Conservation (phyloP, 495 filamentous ascomycete genomes). For the Copromyces sp. region DNA sequence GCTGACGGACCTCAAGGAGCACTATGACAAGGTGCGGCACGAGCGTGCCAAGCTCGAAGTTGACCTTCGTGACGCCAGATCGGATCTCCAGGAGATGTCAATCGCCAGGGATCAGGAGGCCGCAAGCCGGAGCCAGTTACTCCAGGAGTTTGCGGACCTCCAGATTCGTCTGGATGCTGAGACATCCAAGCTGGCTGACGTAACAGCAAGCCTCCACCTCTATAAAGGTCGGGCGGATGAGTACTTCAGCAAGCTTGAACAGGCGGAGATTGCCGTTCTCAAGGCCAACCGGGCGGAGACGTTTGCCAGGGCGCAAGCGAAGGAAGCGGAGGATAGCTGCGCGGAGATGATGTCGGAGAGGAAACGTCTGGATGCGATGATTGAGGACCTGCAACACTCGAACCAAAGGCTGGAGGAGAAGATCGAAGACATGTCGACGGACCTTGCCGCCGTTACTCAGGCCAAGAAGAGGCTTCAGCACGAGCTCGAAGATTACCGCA, state of each 20-base stretch:
- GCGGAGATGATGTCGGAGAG: slow-evolving; percentile 87
- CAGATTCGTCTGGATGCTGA: slow-evolving; percentile 91
- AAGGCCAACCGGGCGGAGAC: slow-evolving; percentile 88
- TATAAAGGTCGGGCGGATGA: slow-evolving; percentile 94
- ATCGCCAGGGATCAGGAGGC: slow-evolving; percentile 73
- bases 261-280: slow-evolving; percentile 89
- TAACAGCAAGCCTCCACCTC: slow-evolving; percentile 69
- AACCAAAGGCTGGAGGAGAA: slow-evolving; percentile 83
- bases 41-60: slow-evolving; percentile 68
- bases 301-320: slow-evolving; percentile 79
- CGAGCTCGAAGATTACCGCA: slow-evolving; percentile 95
- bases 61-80: slow-evolving; percentile 76
- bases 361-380: slow-evolving; percentile 74
- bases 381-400: slow-evolving; percentile 86
- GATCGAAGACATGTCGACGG: slow-evolving; percentile 84
- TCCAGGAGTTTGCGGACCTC: slow-evolving; percentile 87
- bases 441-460: slow-evolving; percentile 76
- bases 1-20: slow-evolving; percentile 70
- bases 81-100: slow-evolving; percentile 73
- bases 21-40: slow-evolving; percentile 78
- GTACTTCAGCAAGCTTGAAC: slow-evolving; percentile 95
- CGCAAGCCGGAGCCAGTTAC: slow-evolving; percentile 70
- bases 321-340: slow-evolving; percentile 84
- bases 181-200: slow-evolving; percentile 71
- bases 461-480: slow-evolving; percentile 93